Percentiles rank a stretch among this genome's conserved stretches.
Evolutionary conservation across 2,329 filamentous ascomycete genomes (phyloP).

Genomic region (Apiospora saccharicola): DNA sequence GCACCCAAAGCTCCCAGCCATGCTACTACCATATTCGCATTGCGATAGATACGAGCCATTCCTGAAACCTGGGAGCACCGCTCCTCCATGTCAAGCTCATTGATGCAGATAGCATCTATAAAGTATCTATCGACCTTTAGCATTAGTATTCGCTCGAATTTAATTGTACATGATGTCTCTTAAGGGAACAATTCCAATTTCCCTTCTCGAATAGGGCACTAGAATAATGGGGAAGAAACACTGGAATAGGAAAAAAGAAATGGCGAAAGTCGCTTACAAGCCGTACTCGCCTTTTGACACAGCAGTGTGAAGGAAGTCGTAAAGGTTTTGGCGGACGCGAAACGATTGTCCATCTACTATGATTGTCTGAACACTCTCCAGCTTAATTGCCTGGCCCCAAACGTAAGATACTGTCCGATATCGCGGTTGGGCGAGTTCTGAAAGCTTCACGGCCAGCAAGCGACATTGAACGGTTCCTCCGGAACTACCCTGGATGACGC

Average conservation of each 20-base stretch:
- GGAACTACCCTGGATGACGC: background rate
- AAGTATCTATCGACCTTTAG: slow-evolving; percentile 19
- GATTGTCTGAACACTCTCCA: slow-evolving; percentile 24
- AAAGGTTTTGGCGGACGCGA: slow-evolving; percentile 30
- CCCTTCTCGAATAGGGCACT: too few species aligned
- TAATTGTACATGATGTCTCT: too few species aligned
- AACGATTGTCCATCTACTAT: slow-evolving; percentile 28
- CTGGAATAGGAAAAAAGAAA: too few species aligned
- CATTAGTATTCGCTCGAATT: too few species aligned
- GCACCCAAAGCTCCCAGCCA: slow-evolving; percentile 27
- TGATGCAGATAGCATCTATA: slow-evolving; percentile 33
- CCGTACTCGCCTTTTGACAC: slow-evolving; percentile 23
- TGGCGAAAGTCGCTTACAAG: background rate
- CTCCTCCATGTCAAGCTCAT: slow-evolving; percentile 29
- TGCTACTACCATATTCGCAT: slow-evolving; percentile 28
- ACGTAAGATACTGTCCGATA: background rate
- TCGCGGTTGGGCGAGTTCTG: background rate
- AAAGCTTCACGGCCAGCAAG: background rate
- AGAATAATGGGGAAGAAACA: too few species aligned
- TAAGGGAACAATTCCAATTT: too few species aligned
- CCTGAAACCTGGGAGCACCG: slow-evolving; percentile 27
- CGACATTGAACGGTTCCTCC: background rate
- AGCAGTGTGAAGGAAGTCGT: slow-evolving; percentile 28
- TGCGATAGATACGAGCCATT: slow-evolving; percentile 30
- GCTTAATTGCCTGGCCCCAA: background rate